Percentiles rank a stretch among this genome's conserved stretches.
These are phyloP conservation scores for Phialocephala subalpina DNA, from an alignment of 2,329 filamentous ascomycete genomes.

Conservation along the genomic window DNA sequence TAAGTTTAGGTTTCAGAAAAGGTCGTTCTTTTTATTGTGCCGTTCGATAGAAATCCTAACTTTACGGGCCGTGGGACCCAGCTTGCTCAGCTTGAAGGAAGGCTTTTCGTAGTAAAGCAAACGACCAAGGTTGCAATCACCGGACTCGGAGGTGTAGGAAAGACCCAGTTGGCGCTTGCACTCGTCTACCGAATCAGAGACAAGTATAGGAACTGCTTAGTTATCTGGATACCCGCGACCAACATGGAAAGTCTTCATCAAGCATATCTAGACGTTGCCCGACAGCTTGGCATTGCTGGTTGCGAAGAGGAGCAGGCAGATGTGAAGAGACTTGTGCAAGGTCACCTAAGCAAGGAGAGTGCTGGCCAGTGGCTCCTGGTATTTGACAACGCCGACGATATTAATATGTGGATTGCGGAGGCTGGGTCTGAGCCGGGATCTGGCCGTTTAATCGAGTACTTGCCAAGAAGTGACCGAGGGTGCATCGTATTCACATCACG, in stretches of 20 bases:
- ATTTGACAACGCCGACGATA: slow-evolving; percentile 51
- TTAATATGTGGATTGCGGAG: slow-evolving; percentile 37
- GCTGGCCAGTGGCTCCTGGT: slow-evolving; percentile 50
- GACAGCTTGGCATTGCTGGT: slow-evolving; percentile 23
- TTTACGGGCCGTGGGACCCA: slow-evolving; percentile 36
- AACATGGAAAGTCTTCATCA: slow-evolving; percentile 43
- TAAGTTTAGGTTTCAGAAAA: no score
- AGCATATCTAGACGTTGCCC: slow-evolving; percentile 47
- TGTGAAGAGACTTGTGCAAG: slow-evolving; percentile 27
- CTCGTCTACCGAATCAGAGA: slow-evolving; percentile 49
- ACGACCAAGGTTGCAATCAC: slow-evolving; percentile 38
- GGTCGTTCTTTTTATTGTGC: no score
- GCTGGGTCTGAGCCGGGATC: slow-evolving; percentile 2
- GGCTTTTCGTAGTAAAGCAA: slow-evolving; percentile 30
- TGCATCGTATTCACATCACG: slow-evolving; percentile 50
- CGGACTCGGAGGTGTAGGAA: slow-evolving; percentile 52
- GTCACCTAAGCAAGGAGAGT: slow-evolving; percentile 27
- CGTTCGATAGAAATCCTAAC: slow-evolving; percentile 27
- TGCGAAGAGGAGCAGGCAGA: slow-evolving; percentile 24
- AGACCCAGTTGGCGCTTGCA: slow-evolving; percentile 51
- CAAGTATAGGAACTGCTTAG: slow-evolving; percentile 45
- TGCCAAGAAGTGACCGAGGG: slow-evolving; percentile 46
- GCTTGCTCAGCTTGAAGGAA: slow-evolving; percentile 41
- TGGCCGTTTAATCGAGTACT: slow-evolving; percentile 39
- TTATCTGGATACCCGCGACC: slow-evolving; percentile 54